Base-by-base conservation (phyloP, 805 yeast species). In the Cyberlindnera meyerae region DNA sequence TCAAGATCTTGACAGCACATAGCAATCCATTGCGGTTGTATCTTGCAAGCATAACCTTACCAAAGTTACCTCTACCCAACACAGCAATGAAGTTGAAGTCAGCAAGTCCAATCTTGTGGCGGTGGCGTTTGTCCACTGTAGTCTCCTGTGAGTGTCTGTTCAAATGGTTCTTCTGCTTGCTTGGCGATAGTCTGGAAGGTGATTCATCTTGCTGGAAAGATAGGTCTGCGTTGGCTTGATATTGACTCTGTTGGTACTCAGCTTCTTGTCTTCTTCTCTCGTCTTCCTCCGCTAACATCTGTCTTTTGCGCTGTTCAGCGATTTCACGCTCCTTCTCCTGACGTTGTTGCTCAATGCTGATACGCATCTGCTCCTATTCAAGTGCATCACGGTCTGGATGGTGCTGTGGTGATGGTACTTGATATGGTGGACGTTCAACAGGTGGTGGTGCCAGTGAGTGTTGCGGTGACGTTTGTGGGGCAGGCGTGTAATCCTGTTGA, bases 11-110 rank as follows among this genome's bases (percentile, higher is more conserved):
- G 39, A 93, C 89, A 18, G 99, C 99, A 65, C 96, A 93, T 38
- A 93, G 63, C 38, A 77, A 75, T 36, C 76, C 74, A 1, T 90
- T 79, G 43, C 80, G 82, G 56, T 90, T 80, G 12, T 96, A 84
- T 63, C 90, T 96, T 1, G 97, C 97, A 49, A 93, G 73, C 89
- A 93, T 86, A 39, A 93, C 98, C 58, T 93, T 93, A 63, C 99
- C 99, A 60, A 93, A 93, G 60, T 93, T 93, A 65, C 99, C 99
- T 59, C 89, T 93, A 52, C 99, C 99, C 40, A 93, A 71, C 8
- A 86, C 93, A 47, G 76, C 81, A 6, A 88, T 59, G 3, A 84
- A 82, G 48, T 73, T 77, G 51, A 88, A 87, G 53, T 87, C 95
- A n/a, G n/a, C 97, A 39, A 93, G 71, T 0, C 98, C 97, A 38